Conservation (phyloP, 2,329 filamentous ascomycete species). For the Dryadomyces quercivorus region DNA sequence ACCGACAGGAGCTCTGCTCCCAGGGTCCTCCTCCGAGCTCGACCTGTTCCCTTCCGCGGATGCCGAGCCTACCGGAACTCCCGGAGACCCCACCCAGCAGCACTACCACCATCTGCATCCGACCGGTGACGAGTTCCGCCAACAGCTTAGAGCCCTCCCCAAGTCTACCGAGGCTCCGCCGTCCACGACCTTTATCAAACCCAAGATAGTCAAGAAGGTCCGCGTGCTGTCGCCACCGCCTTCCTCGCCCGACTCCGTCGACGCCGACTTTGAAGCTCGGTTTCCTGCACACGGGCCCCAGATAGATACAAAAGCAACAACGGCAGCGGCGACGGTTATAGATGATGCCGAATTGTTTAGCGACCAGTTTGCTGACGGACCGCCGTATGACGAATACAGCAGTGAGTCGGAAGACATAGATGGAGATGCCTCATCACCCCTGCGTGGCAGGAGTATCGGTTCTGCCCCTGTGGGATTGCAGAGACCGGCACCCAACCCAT, state of each 20-base stretch:
- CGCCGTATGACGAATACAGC: constrained; percentile 16
- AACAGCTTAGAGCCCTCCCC: constrained; percentile 18
- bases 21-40: constrained; percentile 1
- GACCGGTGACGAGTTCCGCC: constrained; percentile 18
- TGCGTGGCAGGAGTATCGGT: constrained; percentile 9
- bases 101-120: constrained; percentile 12
- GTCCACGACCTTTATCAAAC: constrained; percentile 24
- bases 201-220: constrained; percentile 53
- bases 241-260: constrained; percentile 42
- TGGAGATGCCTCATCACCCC: constrained; percentile 14
- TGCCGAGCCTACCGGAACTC: constrained; percentile 4
- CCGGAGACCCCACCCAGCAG: constrained; percentile 5
- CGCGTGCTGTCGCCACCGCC: constrained; percentile 54
- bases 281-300: constrained; percentile 17
- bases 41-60: neutral
- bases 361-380: neutral
- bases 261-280: constrained; percentile 18
- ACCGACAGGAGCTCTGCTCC: constrained; percentile 15
- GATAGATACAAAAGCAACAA: neutral
- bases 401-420: constrained; percentile 17
- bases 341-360: neutral
- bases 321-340: neutral
- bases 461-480: constrained; percentile 9
- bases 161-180: constrained; percentile 21
- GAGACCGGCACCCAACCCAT: constrained; percentile 36